Base-by-base conservation (phyloP, 2,329 filamentous ascomycete genomes). In the Arthrinium puccinioides region DNA sequence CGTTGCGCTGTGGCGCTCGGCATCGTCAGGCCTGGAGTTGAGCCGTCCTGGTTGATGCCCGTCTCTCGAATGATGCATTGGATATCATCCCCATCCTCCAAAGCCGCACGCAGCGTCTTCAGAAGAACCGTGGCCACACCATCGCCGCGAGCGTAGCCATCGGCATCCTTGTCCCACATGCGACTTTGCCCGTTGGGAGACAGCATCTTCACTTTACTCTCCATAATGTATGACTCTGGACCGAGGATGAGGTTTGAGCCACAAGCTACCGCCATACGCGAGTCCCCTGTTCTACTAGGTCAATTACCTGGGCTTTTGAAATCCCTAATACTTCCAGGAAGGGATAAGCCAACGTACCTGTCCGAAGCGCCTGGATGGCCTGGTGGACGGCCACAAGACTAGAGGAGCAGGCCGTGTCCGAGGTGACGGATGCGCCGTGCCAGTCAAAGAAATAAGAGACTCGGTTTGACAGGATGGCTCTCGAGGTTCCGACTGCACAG, bases 21-120 rank as follows among this genome's bases (percentile, higher is more conserved):
- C 52, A 74, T 63, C 0, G 74, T 78, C 39, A 79, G 69, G 0
- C 74, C 74, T 13, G 55, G 25, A 44, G 70, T 63, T 21, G 51
- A 55, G 11, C 74, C 75, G 45, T 79, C 73, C 18, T 63, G 63
- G 44, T 72, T 73, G 32, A 64, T 50, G 9, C 61, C 65, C 0
- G 66, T 69, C 30, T 66, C 66, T 5, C 69, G 64, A 30, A 76
- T 64, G 30, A 74, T 49, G 15, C 59, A 63, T 23, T 64, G 53
- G 27, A 74, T 69, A 1, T 42, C 32, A 38, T 69, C 64, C 6
- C 69, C 69, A 33, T 74, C 72, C 4, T 55, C 55, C 7, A 79
- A 41, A 1, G 76, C 76, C 24, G 60, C 61, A 23, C 62, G 64
- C n/a, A 69, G 54, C 1, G 61, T 61, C 51, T 79, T 79, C 11